A percentile compares a stretch with the other conserved stretches of the same genome.
Evolutionary conservation across 345 rosid species (phyloP).

Genomic region (Pseudoturritis turrita): DNA sequence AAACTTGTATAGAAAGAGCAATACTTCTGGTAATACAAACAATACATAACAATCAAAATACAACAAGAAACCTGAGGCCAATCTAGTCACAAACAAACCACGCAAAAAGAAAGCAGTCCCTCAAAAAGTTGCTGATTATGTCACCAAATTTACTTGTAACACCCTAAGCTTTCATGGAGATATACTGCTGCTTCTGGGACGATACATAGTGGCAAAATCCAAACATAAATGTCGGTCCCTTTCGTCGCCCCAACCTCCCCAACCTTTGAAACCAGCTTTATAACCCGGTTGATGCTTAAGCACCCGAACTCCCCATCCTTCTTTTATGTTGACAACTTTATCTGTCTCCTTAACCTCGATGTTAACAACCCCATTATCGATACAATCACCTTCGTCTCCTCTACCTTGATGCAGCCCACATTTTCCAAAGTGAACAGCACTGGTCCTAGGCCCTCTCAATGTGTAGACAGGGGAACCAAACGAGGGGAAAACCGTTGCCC

Average conservation of each 20-base stretch:
- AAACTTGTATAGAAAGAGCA: neutral
- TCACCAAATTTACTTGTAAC: slow-evolving; percentile 9
- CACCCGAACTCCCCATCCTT: slow-evolving; percentile 57
- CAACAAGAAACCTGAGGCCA: neutral
- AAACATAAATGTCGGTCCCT: slow-evolving; percentile 82
- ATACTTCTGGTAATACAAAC: slow-evolving; percentile 2
- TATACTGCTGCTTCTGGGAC: neutral
- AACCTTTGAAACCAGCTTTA: slow-evolving; percentile 94
- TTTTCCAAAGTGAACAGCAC: slow-evolving; percentile 94
- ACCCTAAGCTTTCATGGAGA: slow-evolving; percentile 24
- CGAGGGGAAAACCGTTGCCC: slow-evolving; percentile 93
- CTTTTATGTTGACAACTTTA: slow-evolving; percentile 52
- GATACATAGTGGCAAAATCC: slow-evolving; percentile 49
- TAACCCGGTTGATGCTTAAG: slow-evolving; percentile 75
- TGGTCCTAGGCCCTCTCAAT: slow-evolving; percentile 79
- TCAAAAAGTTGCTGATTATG: neutral
- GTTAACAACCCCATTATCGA: slow-evolving; percentile 67
- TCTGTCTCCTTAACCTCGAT: slow-evolving; percentile 55
- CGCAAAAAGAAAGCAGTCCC: neutral
- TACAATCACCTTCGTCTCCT: slow-evolving; percentile 50
- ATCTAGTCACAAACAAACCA: neutral
- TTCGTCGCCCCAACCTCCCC: slow-evolving; percentile 99
- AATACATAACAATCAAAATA: slow-evolving; percentile 14
- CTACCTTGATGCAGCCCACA: slow-evolving; percentile 98
- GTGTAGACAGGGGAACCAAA: slow-evolving; percentile 86